phyloP scores from a whole-genome alignment of 352 stramenopile genomes.

The Aphanomyces euteiches region DNA sequence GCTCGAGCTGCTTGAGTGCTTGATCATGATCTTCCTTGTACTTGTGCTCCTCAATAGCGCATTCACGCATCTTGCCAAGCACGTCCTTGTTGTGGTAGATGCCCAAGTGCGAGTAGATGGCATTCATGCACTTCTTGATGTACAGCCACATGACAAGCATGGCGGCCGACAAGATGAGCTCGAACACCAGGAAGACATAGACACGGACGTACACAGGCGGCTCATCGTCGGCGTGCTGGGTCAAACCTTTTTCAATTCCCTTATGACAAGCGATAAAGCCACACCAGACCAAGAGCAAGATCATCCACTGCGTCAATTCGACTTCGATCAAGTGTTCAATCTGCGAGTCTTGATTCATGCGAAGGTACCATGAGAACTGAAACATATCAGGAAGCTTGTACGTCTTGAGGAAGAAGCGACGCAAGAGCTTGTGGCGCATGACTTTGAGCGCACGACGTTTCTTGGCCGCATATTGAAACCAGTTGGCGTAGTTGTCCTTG shows the following conservation, averaged over 20 bases:
- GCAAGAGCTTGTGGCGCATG: constrained; percentile 28
- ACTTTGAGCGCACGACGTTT: constrained; percentile 15
- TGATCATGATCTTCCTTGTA: constrained; percentile 1
- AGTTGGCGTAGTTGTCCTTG: constrained; percentile 21
- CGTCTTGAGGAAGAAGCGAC: constrained; percentile 30
- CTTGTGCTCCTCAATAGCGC: not conserved
- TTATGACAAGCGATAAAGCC: constrained; percentile 4
- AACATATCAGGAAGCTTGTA: constrained; percentile 32
- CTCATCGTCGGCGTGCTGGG: constrained; percentile 12
- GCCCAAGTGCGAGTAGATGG: constrained; percentile 12
- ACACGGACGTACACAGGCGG: constrained; percentile 17
- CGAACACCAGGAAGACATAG: constrained; percentile 24
- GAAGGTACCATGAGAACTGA: constrained; percentile 35
- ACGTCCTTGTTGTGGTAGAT: constrained; percentile 25
- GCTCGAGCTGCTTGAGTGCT: constrained; percentile 3
- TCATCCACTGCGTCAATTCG: constrained; percentile 33
- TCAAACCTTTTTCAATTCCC: not conserved
- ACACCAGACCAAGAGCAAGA: constrained; percentile 30
- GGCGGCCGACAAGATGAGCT: not conserved
- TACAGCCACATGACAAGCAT: constrained; percentile 21
- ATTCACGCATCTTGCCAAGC: constrained; percentile 6
- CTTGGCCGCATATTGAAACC: constrained; percentile 16
- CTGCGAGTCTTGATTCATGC: constrained; percentile 33
- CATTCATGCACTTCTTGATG: constrained; percentile 15
- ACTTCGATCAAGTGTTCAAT: constrained; percentile 35